Conservation (phyloP, 2,329 filamentous ascomycete genomes). For the Lasiodiplodia sp. region DNA sequence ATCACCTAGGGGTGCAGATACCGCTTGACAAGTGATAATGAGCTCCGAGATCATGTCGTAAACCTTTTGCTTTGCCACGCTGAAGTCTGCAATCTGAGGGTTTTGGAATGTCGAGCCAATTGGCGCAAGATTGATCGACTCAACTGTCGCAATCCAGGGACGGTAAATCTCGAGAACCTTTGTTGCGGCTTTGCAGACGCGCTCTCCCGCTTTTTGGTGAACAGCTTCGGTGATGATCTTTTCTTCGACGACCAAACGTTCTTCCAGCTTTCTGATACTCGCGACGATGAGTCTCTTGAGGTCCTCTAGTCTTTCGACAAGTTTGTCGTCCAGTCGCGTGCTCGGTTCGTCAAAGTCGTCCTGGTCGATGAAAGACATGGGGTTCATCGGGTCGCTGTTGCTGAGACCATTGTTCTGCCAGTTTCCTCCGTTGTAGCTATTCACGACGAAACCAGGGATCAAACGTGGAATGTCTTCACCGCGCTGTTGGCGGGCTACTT, state of each 20-base stretch:
- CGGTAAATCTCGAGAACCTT: conserved; percentile 88
- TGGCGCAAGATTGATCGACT: conserved; percentile 87
- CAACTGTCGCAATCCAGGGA: conserved; percentile 87
- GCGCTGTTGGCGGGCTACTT: conserved; percentile 90
- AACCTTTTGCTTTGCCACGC: conserved; percentile 86
- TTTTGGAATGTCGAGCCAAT: conserved; percentile 81
- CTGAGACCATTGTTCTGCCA: conserved; percentile 76
- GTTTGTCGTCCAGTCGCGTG: conserved; percentile 74
- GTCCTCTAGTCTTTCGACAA: conserved; percentile 86
- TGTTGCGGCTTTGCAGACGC: conserved; percentile 77
- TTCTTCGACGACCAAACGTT: conserved; percentile 77
- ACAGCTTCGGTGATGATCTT: conserved; percentile 81
- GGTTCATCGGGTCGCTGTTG: conserved; percentile 71
- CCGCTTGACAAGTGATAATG: conserved; percentile 83
- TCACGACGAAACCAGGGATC: conserved; percentile 90
- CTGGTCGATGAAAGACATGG: conserved; percentile 78
- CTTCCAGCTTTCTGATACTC: conserved; percentile 85
- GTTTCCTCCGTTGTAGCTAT: conserved; percentile 81
- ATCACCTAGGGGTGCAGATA: conserved; percentile 89
- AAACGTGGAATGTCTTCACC: conserved; percentile 93
- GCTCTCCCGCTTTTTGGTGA: conserved; percentile 82
- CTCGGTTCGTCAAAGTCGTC: conserved; percentile 88
- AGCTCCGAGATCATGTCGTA: conserved; percentile 95
- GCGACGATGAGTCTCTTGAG: conserved; percentile 85
- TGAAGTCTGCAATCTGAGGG: conserved; percentile 86